These are phyloP conservation scores for Paraphoma chrysanthemicola DNA, from an alignment of 2,329 filamentous ascomycete species.

Conservation along the genomic window DNA sequence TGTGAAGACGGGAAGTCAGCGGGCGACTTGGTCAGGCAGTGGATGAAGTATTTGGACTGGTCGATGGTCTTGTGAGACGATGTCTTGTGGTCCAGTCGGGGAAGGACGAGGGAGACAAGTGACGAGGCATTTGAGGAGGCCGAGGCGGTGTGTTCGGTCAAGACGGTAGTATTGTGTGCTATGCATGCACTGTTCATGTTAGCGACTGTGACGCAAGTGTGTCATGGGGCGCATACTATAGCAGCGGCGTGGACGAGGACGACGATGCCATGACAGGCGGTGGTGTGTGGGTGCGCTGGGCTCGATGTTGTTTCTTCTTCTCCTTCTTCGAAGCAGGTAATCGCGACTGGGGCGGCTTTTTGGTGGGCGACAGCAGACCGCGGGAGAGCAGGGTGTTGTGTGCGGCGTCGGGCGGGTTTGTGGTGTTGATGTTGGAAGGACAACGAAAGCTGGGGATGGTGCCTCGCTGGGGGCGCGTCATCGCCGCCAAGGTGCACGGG, in stretches of 20 bases:
- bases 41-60: slow-evolving; percentile 89
- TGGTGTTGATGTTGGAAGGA: slow-evolving; percentile 14
- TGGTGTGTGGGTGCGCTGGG: slow-evolving; percentile 2
- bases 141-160: slow-evolving; percentile 89
- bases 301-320: slow-evolving; percentile 4
- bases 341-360: not conserved
- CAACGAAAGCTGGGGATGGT: slow-evolving; percentile 31
- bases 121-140: slow-evolving; percentile 83
- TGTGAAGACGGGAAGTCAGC: slow-evolving; percentile 63
- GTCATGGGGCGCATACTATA: slow-evolving; percentile 40
- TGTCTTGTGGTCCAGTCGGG: slow-evolving; percentile 83
- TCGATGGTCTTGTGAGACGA: slow-evolving; percentile 94
- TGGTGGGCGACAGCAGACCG: slow-evolving; percentile 10
- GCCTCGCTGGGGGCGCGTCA: slow-evolving; percentile 33
- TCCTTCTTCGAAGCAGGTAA: slow-evolving; percentile 4
- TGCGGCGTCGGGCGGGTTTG: slow-evolving; percentile 3
- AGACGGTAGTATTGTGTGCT: slow-evolving; percentile 90
- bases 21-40: slow-evolving; percentile 89
- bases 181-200: slow-evolving; percentile 77
- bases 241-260: slow-evolving; percentile 46
- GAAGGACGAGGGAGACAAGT: slow-evolving; percentile 91
- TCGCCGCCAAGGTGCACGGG: slow-evolving; percentile 15
- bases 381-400: slow-evolving; percentile 11
- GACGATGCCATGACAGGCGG: slow-evolving; percentile 45
- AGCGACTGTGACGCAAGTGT: slow-evolving; percentile 7